A percentile compares a stretch with the other conserved stretches of the same genome.
phyloP scores from a whole-genome alignment of 2,329 filamentous ascomycete genomes.

The Colletotrichum caudatum region DNA sequence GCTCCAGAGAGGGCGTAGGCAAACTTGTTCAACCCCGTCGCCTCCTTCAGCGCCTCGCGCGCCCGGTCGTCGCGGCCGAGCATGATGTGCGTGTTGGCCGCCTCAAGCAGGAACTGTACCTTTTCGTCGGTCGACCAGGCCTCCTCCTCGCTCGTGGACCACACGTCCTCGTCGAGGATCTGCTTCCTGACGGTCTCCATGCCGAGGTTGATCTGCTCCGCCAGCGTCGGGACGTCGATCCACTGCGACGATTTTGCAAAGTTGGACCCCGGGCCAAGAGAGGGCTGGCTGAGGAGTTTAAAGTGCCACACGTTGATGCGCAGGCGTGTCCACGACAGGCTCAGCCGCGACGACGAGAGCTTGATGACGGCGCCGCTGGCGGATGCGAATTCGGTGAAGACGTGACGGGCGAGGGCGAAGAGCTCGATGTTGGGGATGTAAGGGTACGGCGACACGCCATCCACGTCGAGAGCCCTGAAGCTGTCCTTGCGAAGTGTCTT shows the following conservation, averaged over 20 bases:
- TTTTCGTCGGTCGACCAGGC: constrained; percentile 62
- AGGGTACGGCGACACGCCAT: constrained; percentile 88
- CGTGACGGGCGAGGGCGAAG: constrained; percentile 76
- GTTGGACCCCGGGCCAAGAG: constrained; percentile 64
- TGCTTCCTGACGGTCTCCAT: constrained; percentile 57
- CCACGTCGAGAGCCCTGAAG: constrained; percentile 71
- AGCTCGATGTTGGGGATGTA: constrained; percentile 87
- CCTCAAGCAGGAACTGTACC: constrained; percentile 82
- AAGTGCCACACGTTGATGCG: constrained; percentile 79
- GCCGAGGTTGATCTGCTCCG: constrained; percentile 60
- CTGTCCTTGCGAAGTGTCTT: constrained; percentile 59
- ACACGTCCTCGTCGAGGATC: constrained; percentile 53
- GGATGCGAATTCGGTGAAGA: constrained; percentile 53
- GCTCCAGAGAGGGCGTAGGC: constrained; percentile 86
- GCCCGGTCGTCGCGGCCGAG: constrained; percentile 86
- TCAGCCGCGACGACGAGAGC: constrained; percentile 55
- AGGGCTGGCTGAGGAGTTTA: constrained; percentile 70
- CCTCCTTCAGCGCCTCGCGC: constrained; percentile 75
- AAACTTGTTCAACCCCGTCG: constrained; percentile 76
- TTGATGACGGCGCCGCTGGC: constrained; percentile 46
- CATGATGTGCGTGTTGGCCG: constrained; percentile 84
- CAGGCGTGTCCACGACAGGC: constrained; percentile 72
- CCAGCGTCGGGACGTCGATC: constrained; percentile 70
- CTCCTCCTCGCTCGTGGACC: constrained; percentile 50
- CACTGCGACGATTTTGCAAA: constrained; percentile 69